These are phyloP conservation scores for Chytridium lagenaria DNA, from an alignment of 371 early-diverging fungal genomes.

Conservation along the genomic window DNA sequence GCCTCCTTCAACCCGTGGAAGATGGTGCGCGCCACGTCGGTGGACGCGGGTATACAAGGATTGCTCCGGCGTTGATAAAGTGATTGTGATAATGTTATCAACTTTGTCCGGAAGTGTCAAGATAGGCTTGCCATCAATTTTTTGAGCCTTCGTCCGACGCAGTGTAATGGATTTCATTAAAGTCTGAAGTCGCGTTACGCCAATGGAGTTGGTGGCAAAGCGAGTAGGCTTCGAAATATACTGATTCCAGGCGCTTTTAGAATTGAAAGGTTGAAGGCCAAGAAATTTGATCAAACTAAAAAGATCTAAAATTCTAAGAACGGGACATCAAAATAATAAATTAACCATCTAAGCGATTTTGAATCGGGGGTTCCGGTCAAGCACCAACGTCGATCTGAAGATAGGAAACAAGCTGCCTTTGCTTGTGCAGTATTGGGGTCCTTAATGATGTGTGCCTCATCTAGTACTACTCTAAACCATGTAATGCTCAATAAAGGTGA, in stretches of 20 bases:
- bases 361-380: constrained; percentile 83
- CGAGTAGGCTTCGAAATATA: constrained; percentile 62
- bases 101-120: constrained; percentile 60
- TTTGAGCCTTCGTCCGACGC: constrained; percentile 67
- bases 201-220: constrained; percentile 49
- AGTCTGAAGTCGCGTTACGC: constrained; percentile 62
- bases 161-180: constrained; percentile 70
- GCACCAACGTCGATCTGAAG: constrained; percentile 72
- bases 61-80: constrained; percentile 59
- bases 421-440: constrained; percentile 61
- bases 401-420: constrained; percentile 60
- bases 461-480: constrained; percentile 69
- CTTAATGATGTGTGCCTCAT: constrained; percentile 74
- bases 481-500: constrained; percentile 57
- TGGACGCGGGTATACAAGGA: constrained; percentile 59
- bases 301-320: constrained; percentile 55
- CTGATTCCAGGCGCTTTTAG: constrained; percentile 56
- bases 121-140: constrained; percentile 65
- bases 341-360: constrained; percentile 64
- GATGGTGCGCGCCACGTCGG: constrained; percentile 45
- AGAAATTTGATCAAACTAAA: constrained; percentile 78
- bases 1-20: constrained; percentile 50
- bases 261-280: constrained; percentile 63
- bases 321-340: background rate
- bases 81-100: constrained; percentile 51